Base-by-base conservation (phyloP, 2,329 filamentous ascomycete genomes). In the Cercospora sp. region DNA sequence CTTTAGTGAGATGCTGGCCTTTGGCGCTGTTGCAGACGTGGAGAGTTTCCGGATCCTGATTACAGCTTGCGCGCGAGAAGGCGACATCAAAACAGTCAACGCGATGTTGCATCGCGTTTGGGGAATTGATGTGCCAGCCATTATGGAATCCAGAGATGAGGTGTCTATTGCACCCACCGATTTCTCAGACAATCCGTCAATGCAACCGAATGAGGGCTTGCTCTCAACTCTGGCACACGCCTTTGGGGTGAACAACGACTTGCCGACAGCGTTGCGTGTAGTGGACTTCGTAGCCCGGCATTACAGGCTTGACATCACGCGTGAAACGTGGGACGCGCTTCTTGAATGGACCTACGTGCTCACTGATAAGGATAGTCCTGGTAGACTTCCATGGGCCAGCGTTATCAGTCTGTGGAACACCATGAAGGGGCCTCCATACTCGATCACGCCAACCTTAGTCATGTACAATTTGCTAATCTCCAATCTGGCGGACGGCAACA, bases 191-290 rank as follows among this genome's bases (percentile, higher is more conserved):
- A 81, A 83, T 30, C 89, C 86, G 1, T 84, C 86, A 7, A 77
- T 90, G 33, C 80, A 82, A 61, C 91, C 92, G 2, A 87, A 86
- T 0, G 70, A 77, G 7, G 80, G 81, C 2, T 81, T 94, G 0
- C 82, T 94, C 23, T 82, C 86, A 64, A 85, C 89, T 8, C 80
- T 94, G n/a, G 89, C 90, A 5, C 88, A 92, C 75, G 82, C 84
- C 1, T 91, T 90, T 70, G 86, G 90, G n/a, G 84, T 83, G 69
- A 91, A 90, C 77, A 88, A 86, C 59, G 83, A 89, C 64, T 82
- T 93, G 3, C 76, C 82, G 0, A 81, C 83, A 1, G 90, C 87
- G 12, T 75, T 90, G 28, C 83, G 85, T 48, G 74, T 90, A 0
- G 79, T 93, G 12, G 84, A 90, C 67, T 86, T 86, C 72, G 77